Conservation (phyloP, 2,329 filamentous ascomycete genomes). For the Falciphora oryzae region DNA sequence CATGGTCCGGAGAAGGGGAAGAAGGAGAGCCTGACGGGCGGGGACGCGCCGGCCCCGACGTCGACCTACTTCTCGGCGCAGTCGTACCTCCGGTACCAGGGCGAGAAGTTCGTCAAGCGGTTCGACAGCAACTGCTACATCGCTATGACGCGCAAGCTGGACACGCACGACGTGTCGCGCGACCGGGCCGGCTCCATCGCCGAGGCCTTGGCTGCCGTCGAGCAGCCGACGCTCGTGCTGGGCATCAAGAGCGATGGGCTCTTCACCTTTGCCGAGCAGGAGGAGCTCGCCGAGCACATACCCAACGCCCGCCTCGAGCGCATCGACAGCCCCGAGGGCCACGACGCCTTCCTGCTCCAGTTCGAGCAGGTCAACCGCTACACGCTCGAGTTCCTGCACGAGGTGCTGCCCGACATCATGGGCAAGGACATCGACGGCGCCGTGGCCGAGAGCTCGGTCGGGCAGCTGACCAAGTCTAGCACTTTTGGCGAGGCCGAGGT, state of each 20-base stretch:
- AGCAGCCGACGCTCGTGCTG: slow-evolving; percentile 85
- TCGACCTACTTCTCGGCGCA: slow-evolving; percentile 97
- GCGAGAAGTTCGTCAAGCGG: slow-evolving; percentile 90
- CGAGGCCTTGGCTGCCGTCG: slow-evolving; percentile 72
- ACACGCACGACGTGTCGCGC: slow-evolving; percentile 91
- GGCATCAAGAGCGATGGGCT: slow-evolving; percentile 94
- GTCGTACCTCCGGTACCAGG: slow-evolving; percentile 95
- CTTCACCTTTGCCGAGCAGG: slow-evolving; percentile 94
- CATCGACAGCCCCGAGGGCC: slow-evolving; percentile 91
- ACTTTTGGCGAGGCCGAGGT: slow-evolving; percentile 95
- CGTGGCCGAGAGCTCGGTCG: slow-evolving; percentile 42
- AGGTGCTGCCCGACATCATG: slow-evolving; percentile 88
- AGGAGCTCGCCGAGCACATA: slow-evolving; percentile 81
- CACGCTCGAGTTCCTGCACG: slow-evolving; percentile 74
- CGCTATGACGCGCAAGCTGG: slow-evolving; percentile 93
- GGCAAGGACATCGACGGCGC: slow-evolving; percentile 42
- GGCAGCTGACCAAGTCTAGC: slow-evolving; percentile 73
- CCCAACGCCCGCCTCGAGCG: slow-evolving; percentile 71
- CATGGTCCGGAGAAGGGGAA: slow-evolving; percentile 16
- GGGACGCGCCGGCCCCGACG: slow-evolving; percentile 42
- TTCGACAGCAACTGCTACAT: slow-evolving; percentile 99
- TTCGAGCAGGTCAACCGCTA: slow-evolving; percentile 96
- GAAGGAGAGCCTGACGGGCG: slow-evolving; percentile 42
- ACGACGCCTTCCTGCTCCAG: slow-evolving; percentile 93
- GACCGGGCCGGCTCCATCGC: slow-evolving; percentile 62